Evolutionary conservation across 116 monocot species (phyloP), one percentile per base, ranked within the genome.

Genomic region (Cymodocea nodosa): DNA sequence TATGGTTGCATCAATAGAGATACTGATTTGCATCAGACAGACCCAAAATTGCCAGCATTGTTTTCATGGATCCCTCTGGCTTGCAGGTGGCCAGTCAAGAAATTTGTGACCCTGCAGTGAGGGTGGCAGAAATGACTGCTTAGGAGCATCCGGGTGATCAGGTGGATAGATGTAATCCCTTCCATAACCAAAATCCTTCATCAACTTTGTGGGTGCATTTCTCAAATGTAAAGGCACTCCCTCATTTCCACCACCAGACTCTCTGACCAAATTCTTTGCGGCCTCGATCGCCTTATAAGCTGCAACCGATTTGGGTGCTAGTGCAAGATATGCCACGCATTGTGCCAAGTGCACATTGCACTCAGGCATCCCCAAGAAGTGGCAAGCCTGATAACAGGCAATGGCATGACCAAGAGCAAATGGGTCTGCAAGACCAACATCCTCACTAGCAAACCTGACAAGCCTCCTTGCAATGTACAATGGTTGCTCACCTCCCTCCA

Each of bases 181-280:
- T 18, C 87, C 87, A 56, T 92, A 92, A 15, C 87, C 87, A 35
- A 87, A 54, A 30, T 87, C 78, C 79, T 80, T 83, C 92, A 92
- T 92, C 75, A 92, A 35, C 81, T 69, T 87, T 11, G 92, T 92
- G 1, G 87, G 92, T 3, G 87, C 87, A 73, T 92, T 92, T 78
- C 87, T 84, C 70, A 92, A 50, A 77, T 92, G 85, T 72, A 87
- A 48, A 11, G 92, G 92, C 49, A 92, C 92, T 12, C 80, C 79
- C 52, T 78, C 87, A 23, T 87, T 92, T 34, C 87, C 92, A 14
- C 87, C 92, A 0, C n/a, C 62, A 0, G 92, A 87, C 67, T 84
- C 79, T 74, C 40, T 85, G 66, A 87, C 80, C 30, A 63, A 69
- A 60, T 67, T 76, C 81, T 65, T 80, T 13, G 87, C 92, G 11